Percentiles rank a stretch among this genome's conserved stretches.
Conservation (phyloP, 2,329 filamentous ascomycete species). For the Cytospora piceae region DNA sequence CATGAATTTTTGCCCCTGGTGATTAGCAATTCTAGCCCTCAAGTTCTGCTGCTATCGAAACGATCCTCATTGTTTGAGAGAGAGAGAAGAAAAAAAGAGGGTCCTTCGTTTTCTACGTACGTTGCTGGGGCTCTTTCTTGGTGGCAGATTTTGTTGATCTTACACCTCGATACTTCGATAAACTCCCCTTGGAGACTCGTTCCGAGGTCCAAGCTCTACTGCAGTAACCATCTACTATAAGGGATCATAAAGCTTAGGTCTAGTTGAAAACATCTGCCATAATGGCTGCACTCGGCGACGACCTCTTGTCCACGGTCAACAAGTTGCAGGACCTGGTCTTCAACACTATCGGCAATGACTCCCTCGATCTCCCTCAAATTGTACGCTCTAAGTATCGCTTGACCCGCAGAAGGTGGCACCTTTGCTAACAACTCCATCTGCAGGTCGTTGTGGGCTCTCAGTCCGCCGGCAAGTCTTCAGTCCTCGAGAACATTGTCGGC, state of each 20-base stretch:
- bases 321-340: conserved; percentile 98
- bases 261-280: conserved; percentile 32
- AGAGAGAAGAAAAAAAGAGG: conserved; percentile 2
- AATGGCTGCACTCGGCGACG: conserved; percentile 96
- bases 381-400: conserved; percentile 57
- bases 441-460: conserved; percentile 98
- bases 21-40: conserved; percentile 2
- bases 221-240: conserved; percentile 8
- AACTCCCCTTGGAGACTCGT: conserved; percentile 3
- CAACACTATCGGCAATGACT: conserved; percentile 99
- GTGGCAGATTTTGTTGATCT: conserved; percentile 29
- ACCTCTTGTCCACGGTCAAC: conserved; percentile 94
- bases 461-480: conserved; percentile 97
- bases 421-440: conserved; percentile 33
- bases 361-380: conserved; percentile 95
- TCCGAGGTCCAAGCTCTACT: conserved; percentile 6
- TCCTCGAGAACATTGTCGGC: conserved; percentile 98
- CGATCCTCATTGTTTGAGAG: conserved; percentile 9
- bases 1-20: conserved; percentile 22
- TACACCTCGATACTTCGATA: conserved; percentile 15
- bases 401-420: conserved; percentile 29
- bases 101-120: conserved; percentile 7
- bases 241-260: not conserved
- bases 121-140: conserved; percentile 8
- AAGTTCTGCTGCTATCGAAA: conserved; percentile 3